Evolutionary conservation across 805 yeast genomes (phyloP), one percentile per base, ranked within the genome.

Genomic region (Saccharomycopsis sp.): DNA sequence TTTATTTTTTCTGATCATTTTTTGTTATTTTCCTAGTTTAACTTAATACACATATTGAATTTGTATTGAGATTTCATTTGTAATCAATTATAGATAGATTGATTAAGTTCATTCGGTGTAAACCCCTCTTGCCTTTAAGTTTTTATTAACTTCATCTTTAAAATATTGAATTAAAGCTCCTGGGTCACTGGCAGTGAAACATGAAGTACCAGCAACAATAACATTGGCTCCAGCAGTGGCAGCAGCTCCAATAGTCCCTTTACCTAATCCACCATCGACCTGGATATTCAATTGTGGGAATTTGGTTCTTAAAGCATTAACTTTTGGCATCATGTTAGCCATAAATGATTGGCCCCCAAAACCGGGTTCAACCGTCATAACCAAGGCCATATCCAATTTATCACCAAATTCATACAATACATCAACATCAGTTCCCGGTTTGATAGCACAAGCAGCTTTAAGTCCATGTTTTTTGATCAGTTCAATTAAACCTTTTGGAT

Each of bases 281-380:
- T 92, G 89, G 51, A 92, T 84, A 62, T 89, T 79, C 58, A 89
- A 65, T 15, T 77, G 58, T 10, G 96, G 96, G 59, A 69, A 86
- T 53, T 68, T 71, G 29, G 58, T 61, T 61, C 98, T 76, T 52
- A 92, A 67, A 23, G 66, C 67, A 51, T 75, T 79, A 36, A 89
- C 97, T 63, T 89, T 89, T 47, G 94, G 86, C 97, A 92, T 88
- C 96, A 89, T 88, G 44, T 76, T 84, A 15, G 76, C 65, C 96
- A 85, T 87, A 67, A 92, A 92, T 60, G 81, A 82, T 64, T 92
- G 98, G 34, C 98, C 98, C 18, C 98, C 98, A 58, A 92, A 89
- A 1, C 98, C 98, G 12, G 98, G 98, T 64, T 92, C 98, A 27
- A 92, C 97, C 2, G 98, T 92, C 97, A 89, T 92, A 32, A 92